phyloP scores from a whole-genome alignment of 108 stramenopile species.

The Cyclotella baltica region DNA sequence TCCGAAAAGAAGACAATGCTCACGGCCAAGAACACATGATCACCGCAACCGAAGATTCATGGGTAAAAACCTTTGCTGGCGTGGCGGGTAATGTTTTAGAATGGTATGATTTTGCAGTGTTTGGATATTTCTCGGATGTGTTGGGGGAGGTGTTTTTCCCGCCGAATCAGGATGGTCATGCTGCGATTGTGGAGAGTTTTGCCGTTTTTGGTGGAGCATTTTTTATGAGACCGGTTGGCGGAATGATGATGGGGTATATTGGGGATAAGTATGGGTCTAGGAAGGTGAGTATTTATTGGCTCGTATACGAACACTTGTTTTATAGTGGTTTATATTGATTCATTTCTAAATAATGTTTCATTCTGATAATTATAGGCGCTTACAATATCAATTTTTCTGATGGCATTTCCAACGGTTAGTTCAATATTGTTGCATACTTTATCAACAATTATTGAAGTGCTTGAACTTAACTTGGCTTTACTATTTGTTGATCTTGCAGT shows the following conservation, averaged over 20 bases:
- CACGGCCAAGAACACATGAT: slow-evolving; percentile 25
- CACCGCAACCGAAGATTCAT: neutral
- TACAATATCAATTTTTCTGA: slow-evolving; percentile 41
- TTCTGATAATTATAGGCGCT: slow-evolving; percentile 10
- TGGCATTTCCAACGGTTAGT: slow-evolving; percentile 45
- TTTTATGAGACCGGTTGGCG: slow-evolving; percentile 51
- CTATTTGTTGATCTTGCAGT: neutral
- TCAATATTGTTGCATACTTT: neutral
- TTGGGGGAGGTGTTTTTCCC: slow-evolving; percentile 57
- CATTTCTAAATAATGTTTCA: neutral
- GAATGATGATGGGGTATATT: slow-evolving; percentile 46
- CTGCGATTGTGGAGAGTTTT: slow-evolving; percentile 50
- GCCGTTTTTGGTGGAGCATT: slow-evolving; percentile 63
- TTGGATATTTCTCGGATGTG: slow-evolving; percentile 58
- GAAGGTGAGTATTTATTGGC: neutral
- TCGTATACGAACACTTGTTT: neutral
- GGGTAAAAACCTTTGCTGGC: slow-evolving; percentile 33
- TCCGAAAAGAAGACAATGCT: neutral
- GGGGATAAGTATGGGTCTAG: slow-evolving; percentile 52
- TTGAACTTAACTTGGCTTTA: neutral
- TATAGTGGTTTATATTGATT: neutral
- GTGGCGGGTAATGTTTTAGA: slow-evolving; percentile 54
- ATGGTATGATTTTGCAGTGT: slow-evolving; percentile 67
- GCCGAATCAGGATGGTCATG: slow-evolving; percentile 44
- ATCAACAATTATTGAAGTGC: neutral